Evolutionary conservation across 345 rosid species (phyloP).

Genomic region (Capsella bursapastoris): DNA sequence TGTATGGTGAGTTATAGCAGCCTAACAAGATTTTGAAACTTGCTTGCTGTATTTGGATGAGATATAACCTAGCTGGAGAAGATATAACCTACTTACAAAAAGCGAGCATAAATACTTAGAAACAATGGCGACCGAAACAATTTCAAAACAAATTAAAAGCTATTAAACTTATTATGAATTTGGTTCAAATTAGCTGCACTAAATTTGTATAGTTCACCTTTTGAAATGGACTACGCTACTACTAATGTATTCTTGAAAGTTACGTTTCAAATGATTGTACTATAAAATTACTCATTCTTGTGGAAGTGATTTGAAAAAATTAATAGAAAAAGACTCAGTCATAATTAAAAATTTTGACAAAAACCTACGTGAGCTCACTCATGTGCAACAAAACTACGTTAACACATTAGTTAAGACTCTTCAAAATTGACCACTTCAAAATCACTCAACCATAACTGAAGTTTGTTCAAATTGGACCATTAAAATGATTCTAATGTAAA

Average conservation of each 20-base stretch:
- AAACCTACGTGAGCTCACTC: background rate
- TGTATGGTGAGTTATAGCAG: too few relatives aligned
- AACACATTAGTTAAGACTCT: background rate
- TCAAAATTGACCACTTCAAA: conserved; percentile 9
- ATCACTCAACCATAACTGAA: background rate
- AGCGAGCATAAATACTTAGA: too few relatives aligned
- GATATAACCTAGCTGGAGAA: too few relatives aligned
- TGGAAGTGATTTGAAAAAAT: too few relatives aligned
- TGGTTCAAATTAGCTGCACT: too few relatives aligned
- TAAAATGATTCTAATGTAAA: background rate
- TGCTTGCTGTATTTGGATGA: too few relatives aligned
- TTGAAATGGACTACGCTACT: background rate
- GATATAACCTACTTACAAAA: too few relatives aligned
- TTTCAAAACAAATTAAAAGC: too few relatives aligned
- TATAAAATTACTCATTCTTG: background rate
- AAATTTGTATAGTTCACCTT: too few relatives aligned
- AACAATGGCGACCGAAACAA: too few relatives aligned
- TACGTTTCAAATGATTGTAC: conserved; percentile 15
- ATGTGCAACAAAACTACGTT: conserved; percentile 12
- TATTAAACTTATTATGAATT: too few relatives aligned
- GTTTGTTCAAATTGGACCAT: background rate
- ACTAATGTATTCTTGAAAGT: conserved; percentile 14
- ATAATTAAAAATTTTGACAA: conserved; percentile 8
- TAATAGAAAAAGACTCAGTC: background rate
- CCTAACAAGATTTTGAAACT: too few relatives aligned